Evolutionary conservation across 305 asterid genomes (phyloP), one percentile per base, ranked within the genome.

Genomic region (Plantago rigida): DNA sequence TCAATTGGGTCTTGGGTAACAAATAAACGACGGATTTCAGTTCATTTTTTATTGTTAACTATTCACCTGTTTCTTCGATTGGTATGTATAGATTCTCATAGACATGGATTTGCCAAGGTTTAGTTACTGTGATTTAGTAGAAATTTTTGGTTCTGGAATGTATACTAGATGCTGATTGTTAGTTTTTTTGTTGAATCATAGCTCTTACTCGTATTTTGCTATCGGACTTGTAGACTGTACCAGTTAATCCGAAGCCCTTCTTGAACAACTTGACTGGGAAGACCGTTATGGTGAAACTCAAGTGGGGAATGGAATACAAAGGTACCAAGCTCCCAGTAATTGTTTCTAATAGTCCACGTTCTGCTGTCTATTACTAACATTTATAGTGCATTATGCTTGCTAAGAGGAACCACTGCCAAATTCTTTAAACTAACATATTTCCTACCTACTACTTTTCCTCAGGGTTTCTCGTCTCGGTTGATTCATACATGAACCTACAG

Each of bases 401-500:
- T 0, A 15, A n/a, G 51, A 47, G 51, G 19, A 12, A 12, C 7
- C 2, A 22, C 7, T 12, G n/a, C 19, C 15, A 14, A n/a, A 31
- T 1, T 34, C 34, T 54, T 44, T 22, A 7, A 2, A 12, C 55
- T 24, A 47, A 51, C 24, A 26, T 57, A 60, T 11, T 34, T 28
- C 49, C 9, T 41, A 49, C 5, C 19, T 13, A 62, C 58, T 36
- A 50, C n/a, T 22, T 60, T 5, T 34, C 13, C 34, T 62, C 84
- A 87, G 95, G 96, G 75, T 81, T 28, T 71, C 86, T 87, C 47
- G 91, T 87, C 56, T 84, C 95, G 1, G 94, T 84, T 70, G 96
- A 87, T 75, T 87, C 95, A n/a, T 87, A 87, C 78, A 87, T 87
- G 95, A 86, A 86, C 77, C 77, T 86, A 79, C 95, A 87, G 95